Evolutionary conservation across 371 early-diverging fungal genomes (phyloP).

Genomic region (Rhizopus arrhizus): DNA sequence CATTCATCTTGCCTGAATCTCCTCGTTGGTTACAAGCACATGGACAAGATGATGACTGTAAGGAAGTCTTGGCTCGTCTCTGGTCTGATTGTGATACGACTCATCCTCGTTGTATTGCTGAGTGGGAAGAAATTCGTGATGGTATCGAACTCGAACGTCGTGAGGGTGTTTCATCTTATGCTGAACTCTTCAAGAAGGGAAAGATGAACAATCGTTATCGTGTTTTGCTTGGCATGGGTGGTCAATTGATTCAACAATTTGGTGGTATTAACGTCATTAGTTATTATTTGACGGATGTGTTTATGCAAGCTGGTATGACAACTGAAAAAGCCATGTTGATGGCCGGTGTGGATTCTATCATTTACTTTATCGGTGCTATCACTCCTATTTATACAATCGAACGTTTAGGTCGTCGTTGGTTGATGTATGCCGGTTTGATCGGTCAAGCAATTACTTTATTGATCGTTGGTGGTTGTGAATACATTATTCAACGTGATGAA

Average conservation of each 20-base stretch:
- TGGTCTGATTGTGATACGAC: conserved; percentile 49
- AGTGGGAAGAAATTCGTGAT: conserved; percentile 51
- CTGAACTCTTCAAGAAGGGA: conserved; percentile 49
- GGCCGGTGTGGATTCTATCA: conserved; percentile 51
- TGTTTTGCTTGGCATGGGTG: conserved; percentile 55
- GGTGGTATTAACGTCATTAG: conserved; percentile 48
- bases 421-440: conserved; percentile 42
- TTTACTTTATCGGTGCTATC: conserved; percentile 55
- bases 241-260: conserved; percentile 54
- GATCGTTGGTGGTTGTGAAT: conserved; percentile 48
- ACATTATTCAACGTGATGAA: conserved; percentile 28
- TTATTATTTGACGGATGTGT: conserved; percentile 52
- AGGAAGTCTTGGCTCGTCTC: conserved; percentile 42
- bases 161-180: conserved; percentile 45
- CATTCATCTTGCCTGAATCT: conserved; percentile 32
- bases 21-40: conserved; percentile 58
- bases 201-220: conserved; percentile 55
- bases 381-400: conserved; percentile 54
- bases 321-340: conserved; percentile 48
- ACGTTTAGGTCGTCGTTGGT: conserved; percentile 46
- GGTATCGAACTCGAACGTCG: conserved; percentile 53
- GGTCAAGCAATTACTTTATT: conserved; percentile 44
- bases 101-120: conserved; percentile 51
- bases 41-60: conserved; percentile 47
- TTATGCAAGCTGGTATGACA: conserved; percentile 48